Evolutionary conservation across 768 basidiomycete species (phyloP), one percentile per base, ranked within the genome.

Genomic region (Artomyces pyxidatus): DNA sequence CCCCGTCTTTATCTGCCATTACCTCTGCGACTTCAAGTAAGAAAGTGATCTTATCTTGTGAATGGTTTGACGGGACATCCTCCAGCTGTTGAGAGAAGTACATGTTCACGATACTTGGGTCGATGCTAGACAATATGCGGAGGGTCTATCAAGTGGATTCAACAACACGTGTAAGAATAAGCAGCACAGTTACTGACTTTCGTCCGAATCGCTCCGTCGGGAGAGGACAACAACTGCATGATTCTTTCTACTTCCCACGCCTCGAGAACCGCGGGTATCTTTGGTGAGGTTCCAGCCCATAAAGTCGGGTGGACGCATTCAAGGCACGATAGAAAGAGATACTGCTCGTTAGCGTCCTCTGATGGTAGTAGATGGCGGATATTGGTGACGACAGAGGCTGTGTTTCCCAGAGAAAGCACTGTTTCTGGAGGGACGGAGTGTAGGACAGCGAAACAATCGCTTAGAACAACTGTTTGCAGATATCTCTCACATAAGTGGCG

Each of bases 241-340:
- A 90, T 69, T 28, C 70, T 68, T 44, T 82, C 82, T 32, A 91
- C 87, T 45, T 90, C 88, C 73, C 75, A 76, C 47, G 70, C 77
- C n/a, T 86, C 81, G 40, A 90, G 63, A 8, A 78, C 65, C 1
- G 80, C 68, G 29, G 74, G 71, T 17, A 74, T 63, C 5, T 73
- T 71, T 3, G 71, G 62, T 6, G 62, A 65, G 8, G 74, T 79
- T 11, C 87, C 88, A 6, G 85, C 83, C 88, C 88, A 91, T 19
- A 78, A 54, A 17, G 61, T 62, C 6, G 78, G 73, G 54, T 81
- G 74, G 11, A 88, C 53, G 35, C 71, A 77, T 35, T 73, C 68
- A 42, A 91, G 61, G 53, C 85, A 88, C 1, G 72, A 67, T 10
- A 91, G 59, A 57, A 89, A 88, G 6, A 83, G 58, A 63, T 83